Base-by-base conservation (phyloP, 2,329 filamentous ascomycete species). In the Mycosphaerella sp. region DNA sequence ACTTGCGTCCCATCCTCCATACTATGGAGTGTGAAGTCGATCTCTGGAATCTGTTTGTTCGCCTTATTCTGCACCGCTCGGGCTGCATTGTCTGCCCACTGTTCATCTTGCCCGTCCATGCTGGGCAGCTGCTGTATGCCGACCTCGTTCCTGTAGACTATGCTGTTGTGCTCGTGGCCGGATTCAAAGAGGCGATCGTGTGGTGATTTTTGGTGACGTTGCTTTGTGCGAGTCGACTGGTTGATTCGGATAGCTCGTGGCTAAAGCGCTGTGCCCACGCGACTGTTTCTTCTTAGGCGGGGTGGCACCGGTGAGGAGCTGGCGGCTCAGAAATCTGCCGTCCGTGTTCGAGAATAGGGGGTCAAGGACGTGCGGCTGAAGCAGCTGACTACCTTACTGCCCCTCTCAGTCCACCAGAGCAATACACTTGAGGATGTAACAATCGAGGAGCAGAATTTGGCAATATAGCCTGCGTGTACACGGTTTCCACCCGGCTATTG, bases 1-100 rank as follows among this genome's bases (percentile, higher is more conserved):
- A 98, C 93, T 76, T 95, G 89, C 51, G 82, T 85, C 69, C 89
- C 89, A 78, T 98, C 93, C 73, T 98, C 93, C 92, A 97, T 96
- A 59, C 87, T 93, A 74, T 98, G 93, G 69, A 98, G 84, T 53
- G 89, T 95, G 73, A 98, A 98, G 78, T 98, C 93, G 68, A 98
- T 97, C 79, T 97, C 92, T 55, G 93, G 93, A 48, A 95, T 80
- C 51, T 92, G 91, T 44, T 41, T 45, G 48, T 51, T 51, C 78
- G 87, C 92, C 85, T 97, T 97, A 67, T 96, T 84, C 72, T 85
- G 84, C 68, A 98, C 90, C 57, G 93, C 93, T 72, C 88, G 89
- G 69, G 92, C 86, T 65, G 89, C 87, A 82, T 89, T 92, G 76
- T 95, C 89, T 69, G 96, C 69, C 66, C 76, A 77, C 62, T 72